A percentile compares a stretch with the other conserved stretches of the same genome.
Evolutionary conservation across 2,329 filamentous ascomycete species (phyloP).

Genomic region (Huntiella savannae): DNA sequence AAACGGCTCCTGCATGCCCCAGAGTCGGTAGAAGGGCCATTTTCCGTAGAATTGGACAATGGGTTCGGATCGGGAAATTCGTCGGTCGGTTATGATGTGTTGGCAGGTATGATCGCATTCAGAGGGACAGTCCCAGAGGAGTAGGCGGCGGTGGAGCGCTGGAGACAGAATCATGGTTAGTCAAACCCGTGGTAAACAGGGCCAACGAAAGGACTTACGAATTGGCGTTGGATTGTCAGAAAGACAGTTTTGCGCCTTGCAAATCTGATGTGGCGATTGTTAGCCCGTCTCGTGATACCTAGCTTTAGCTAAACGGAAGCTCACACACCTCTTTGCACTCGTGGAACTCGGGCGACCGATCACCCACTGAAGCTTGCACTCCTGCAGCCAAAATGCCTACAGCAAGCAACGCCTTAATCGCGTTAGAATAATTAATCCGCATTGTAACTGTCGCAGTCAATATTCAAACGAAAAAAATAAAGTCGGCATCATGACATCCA

Average conservation of each 20-base stretch:
- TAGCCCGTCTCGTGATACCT: not conserved
- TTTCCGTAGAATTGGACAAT: slow-evolving; percentile 94
- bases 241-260: slow-evolving; percentile 61
- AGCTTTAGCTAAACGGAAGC: not conserved
- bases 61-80: slow-evolving; percentile 44
- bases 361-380: slow-evolving; percentile 58
- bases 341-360: slow-evolving; percentile 70
- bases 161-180: slow-evolving; percentile 7
- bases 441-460: not conserved
- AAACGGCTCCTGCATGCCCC: slow-evolving; percentile 89
- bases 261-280: slow-evolving; percentile 38
- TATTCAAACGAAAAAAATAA: too few species aligned
- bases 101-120: slow-evolving; percentile 99
- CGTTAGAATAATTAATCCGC: not conserved
- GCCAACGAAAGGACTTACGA: slow-evolving; percentile 33
- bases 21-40: slow-evolving; percentile 84
- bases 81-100: slow-evolving; percentile 64
- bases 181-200: not conserved
- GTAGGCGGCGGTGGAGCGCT: slow-evolving; percentile 71
- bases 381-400: slow-evolving; percentile 14
- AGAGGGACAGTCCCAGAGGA: slow-evolving; percentile 78
- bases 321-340: slow-evolving; percentile 57
- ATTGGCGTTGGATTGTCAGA: slow-evolving; percentile 39
- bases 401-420: not conserved
- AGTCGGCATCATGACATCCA: too few species aligned